Percentiles rank a stretch among this genome's conserved stretches.
Conservation (phyloP, 2,329 filamentous ascomycete species). For the Fusarium longipes region DNA sequence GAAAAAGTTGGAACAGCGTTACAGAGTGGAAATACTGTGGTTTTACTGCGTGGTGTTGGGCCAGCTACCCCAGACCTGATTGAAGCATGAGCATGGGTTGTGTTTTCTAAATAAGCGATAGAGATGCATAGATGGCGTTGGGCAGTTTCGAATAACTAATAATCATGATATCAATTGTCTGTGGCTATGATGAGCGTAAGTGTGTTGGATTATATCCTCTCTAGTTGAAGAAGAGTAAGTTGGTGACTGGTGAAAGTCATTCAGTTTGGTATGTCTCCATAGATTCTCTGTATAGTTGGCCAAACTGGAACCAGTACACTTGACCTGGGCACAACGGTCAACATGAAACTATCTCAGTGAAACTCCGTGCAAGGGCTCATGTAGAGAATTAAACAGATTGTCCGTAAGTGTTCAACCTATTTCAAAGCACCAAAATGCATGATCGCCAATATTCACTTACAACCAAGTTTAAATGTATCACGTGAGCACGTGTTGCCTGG, state of each 20-base stretch:
- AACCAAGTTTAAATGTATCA: background rate
- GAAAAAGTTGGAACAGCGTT: constrained; percentile 83
- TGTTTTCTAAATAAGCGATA: constrained; percentile 13
- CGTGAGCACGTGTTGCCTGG: constrained; percentile 21
- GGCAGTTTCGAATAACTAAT: constrained; percentile 5
- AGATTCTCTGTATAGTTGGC: too few relatives aligned
- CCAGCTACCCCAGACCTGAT: constrained; percentile 77
- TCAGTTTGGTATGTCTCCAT: too few relatives aligned
- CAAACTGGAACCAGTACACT: too few relatives aligned
- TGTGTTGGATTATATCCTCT: background rate
- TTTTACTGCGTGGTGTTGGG: constrained; percentile 86
- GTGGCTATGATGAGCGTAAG: background rate
- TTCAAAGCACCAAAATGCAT: too few relatives aligned
- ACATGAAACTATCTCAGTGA: too few relatives aligned
- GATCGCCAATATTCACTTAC: background rate
- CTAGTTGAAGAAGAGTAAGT: too few relatives aligned
- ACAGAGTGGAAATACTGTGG: constrained; percentile 88
- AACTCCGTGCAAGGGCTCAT: too few relatives aligned
- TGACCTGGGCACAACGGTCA: too few relatives aligned
- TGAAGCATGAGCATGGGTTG: constrained; percentile 50
- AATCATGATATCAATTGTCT: background rate
- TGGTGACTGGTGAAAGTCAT: too few relatives aligned
- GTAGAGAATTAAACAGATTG: too few relatives aligned
- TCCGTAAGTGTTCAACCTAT: too few relatives aligned
- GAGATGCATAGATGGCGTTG: constrained; percentile 41